Evolutionary conservation across 2,329 filamentous ascomycete genomes (phyloP).

Genomic region (Aspergillus pseudotamarii): DNA sequence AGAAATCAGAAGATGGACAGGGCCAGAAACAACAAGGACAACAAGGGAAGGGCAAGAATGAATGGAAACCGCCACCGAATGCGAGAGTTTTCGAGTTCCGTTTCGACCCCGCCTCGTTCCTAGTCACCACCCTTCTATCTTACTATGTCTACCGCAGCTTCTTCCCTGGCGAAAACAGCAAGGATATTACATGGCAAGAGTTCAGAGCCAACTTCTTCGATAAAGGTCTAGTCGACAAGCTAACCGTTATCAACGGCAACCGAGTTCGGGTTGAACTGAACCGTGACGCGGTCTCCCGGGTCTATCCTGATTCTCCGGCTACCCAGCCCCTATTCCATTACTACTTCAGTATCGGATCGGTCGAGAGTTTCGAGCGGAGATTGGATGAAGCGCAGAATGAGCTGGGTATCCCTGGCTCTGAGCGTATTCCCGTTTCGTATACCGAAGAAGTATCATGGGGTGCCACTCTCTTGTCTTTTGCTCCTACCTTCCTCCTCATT

Average conservation of each 20-base stretch:
- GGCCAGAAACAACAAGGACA: constrained; percentile 25
- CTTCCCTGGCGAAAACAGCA: constrained; percentile 65
- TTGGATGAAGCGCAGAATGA: constrained; percentile 87
- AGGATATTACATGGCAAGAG: constrained; percentile 98
- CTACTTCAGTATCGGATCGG: constrained; percentile 93
- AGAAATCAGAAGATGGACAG: constrained; percentile 20
- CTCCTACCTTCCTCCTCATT: constrained; percentile 83
- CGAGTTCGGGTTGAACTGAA: constrained; percentile 80
- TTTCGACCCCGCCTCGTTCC: constrained; percentile 57
- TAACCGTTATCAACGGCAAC: constrained; percentile 76
- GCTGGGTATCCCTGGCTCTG: constrained; percentile 79
- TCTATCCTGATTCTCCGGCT: constrained; percentile 76
- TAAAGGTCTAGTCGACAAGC: constrained; percentile 92
- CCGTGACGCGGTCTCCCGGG: constrained; percentile 69
- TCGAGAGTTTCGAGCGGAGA: constrained; percentile 87
- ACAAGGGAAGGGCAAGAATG: constrained; percentile 29
- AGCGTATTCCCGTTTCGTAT: constrained; percentile 92
- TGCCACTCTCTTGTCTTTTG: constrained; percentile 77
- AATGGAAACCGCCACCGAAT: constrained; percentile 33
- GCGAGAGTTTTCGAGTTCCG: constrained; percentile 50
- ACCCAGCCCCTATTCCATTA: constrained; percentile 74
- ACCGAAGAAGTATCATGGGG: constrained; percentile 72
- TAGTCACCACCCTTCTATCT: constrained; percentile 62
- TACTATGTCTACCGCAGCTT: constrained; percentile 67
- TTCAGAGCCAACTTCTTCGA: constrained; percentile 91